Conservation (phyloP, 1,139 yeast genomes). For the Hyphopichia buzzinii region DNA sequence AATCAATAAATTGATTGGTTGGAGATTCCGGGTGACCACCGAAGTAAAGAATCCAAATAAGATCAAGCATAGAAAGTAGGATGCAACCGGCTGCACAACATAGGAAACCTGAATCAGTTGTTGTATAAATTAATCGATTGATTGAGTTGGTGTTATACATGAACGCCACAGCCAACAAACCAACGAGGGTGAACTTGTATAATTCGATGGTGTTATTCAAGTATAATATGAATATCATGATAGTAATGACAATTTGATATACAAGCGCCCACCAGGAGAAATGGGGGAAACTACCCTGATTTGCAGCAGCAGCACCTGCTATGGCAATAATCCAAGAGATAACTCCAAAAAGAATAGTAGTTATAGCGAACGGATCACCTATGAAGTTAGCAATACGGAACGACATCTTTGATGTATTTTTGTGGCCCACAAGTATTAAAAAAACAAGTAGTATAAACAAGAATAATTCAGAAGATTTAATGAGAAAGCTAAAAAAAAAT, state of each 20-base stretch:
- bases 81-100: constrained; percentile 95
- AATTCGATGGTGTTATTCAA: constrained; percentile 67
- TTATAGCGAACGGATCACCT: constrained; percentile 70
- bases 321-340: constrained; percentile 82
- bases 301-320: constrained; percentile 76
- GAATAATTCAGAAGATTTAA: not conserved
- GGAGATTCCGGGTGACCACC: constrained; percentile 83
- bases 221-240: constrained; percentile 57
- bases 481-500: not conserved
- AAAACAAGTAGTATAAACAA: not conserved
- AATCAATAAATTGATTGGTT: constrained; percentile 79
- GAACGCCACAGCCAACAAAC: constrained; percentile 62
- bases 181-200: constrained; percentile 64
- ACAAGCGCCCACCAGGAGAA: constrained; percentile 99
- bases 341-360: constrained; percentile 60
- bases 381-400: constrained; percentile 50
- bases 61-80: constrained; percentile 72
- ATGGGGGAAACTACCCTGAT: constrained; percentile 57
- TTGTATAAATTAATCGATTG: constrained; percentile 71
- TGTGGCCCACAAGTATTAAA: not conserved
- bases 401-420: constrained; percentile 30
- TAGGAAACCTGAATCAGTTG: constrained; percentile 58
- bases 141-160: constrained; percentile 82
- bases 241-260: constrained; percentile 64
- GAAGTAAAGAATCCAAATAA: constrained; percentile 81